Conservation (phyloP, 2,329 filamentous ascomycete genomes). For the Aureobasidium leucospermi region DNA sequence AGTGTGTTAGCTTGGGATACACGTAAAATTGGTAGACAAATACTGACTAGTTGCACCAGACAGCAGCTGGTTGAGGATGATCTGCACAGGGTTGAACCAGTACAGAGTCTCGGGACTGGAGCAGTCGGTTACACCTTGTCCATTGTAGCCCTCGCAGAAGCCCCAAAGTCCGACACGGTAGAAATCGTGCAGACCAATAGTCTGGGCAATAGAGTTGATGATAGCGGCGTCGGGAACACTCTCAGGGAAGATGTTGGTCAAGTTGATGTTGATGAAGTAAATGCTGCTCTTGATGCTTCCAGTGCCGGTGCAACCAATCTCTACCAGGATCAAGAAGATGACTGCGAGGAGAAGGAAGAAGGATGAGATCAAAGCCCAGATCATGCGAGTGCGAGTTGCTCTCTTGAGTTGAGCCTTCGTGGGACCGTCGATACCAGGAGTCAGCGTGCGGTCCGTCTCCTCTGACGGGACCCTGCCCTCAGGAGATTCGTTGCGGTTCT, state of each 20-base stretch:
- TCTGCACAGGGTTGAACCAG: slow-evolving; percentile 86
- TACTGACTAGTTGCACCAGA: slow-evolving; percentile 64
- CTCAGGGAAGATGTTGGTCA: slow-evolving; percentile 71
- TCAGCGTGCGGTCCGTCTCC: slow-evolving; percentile 23
- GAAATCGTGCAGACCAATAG: slow-evolving; percentile 84
- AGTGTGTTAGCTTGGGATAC: neutral
- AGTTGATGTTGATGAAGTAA: slow-evolving; percentile 79
- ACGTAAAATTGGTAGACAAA: neutral
- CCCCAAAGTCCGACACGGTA: slow-evolving; percentile 90
- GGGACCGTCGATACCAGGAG: slow-evolving; percentile 22
- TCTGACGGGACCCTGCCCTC: slow-evolving; percentile 9
- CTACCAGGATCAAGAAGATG: slow-evolving; percentile 72
- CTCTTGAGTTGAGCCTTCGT: slow-evolving; percentile 36
- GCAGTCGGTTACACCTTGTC: slow-evolving; percentile 68
- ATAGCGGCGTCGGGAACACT: slow-evolving; percentile 64
- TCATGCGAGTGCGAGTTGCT: slow-evolving; percentile 47
- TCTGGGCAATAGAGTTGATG: slow-evolving; percentile 81
- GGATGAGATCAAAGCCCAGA: slow-evolving; percentile 58
- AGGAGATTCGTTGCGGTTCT: slow-evolving; percentile 17
- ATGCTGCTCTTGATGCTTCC: slow-evolving; percentile 57
- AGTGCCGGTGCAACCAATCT: slow-evolving; percentile 64
- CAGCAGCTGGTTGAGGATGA: slow-evolving; percentile 72
- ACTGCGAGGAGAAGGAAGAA: slow-evolving; percentile 66
- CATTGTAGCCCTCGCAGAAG: slow-evolving; percentile 79
- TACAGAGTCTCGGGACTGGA: slow-evolving; percentile 63